Conservation (phyloP, 805 yeast genomes). For the Nakazawaea ishiwadae region DNA sequence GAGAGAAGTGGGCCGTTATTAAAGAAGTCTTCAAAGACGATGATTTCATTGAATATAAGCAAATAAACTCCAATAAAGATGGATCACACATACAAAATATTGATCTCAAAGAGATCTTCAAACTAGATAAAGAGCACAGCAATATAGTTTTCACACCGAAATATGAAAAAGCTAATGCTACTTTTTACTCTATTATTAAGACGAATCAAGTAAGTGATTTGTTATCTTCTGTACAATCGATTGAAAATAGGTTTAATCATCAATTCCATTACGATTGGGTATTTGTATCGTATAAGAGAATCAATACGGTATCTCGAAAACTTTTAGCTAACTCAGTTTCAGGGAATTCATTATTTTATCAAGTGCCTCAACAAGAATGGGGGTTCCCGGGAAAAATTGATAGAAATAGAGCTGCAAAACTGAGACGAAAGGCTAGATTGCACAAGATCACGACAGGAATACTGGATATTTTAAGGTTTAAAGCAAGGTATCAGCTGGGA, state of each 20-base stretch:
- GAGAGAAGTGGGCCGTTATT: neutral
- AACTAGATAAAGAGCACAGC: no score
- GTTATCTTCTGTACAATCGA: slow-evolving; percentile 34
- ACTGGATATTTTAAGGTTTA: slow-evolving; percentile 36
- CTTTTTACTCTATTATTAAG: slow-evolving; percentile 10
- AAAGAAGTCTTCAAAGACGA: slow-evolving; percentile 1
- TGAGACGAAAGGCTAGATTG: slow-evolving; percentile 27
- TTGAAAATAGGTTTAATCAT: slow-evolving; percentile 80
- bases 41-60: neutral
- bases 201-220: slow-evolving; percentile 1
- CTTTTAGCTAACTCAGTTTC: slow-evolving; percentile 57
- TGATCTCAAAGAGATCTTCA: no score
- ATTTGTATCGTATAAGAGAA: slow-evolving; percentile 72
- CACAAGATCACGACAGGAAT: slow-evolving; percentile 22
- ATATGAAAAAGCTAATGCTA: slow-evolving; percentile 11
- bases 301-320: slow-evolving; percentile 61
- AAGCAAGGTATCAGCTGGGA: slow-evolving; percentile 54
- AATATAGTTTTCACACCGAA: slow-evolving; percentile 2
- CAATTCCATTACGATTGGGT: slow-evolving; percentile 86
- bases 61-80: no score
- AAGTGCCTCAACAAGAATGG: slow-evolving; percentile 69
- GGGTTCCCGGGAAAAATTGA: slow-evolving; percentile 67
- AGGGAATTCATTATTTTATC: slow-evolving; percentile 68
- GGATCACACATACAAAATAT: no score
- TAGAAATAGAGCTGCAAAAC: slow-evolving; percentile 41